These are phyloP conservation scores for Saccharomycopsis malanga DNA, from an alignment of 805 yeast genomes.

Conservation along the genomic window DNA sequence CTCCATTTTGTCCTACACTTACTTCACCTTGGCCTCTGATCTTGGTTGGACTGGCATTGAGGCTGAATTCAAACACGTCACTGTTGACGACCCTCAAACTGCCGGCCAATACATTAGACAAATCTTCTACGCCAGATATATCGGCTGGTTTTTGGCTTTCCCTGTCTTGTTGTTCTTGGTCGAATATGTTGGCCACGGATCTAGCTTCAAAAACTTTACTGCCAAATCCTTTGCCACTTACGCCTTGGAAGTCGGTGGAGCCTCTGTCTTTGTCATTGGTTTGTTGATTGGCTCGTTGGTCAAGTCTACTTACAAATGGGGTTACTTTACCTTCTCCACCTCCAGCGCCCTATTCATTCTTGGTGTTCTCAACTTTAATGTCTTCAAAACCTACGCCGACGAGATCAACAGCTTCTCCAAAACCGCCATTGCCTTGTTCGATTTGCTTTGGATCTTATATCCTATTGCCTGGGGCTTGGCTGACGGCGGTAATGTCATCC, in stretches of 20 bases:
- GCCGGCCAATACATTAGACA: constrained; percentile 37
- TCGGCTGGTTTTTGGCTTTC: constrained; percentile 53
- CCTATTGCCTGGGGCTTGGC: constrained; percentile 47
- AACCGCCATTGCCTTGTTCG: constrained; percentile 25
- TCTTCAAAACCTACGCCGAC: constrained; percentile 8
- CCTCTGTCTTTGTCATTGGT: constrained; percentile 44
- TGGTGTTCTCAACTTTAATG: constrained; percentile 14
- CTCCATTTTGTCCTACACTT: constrained; percentile 39
- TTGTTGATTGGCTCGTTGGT: constrained; percentile 52
- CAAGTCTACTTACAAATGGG: constrained; percentile 56
- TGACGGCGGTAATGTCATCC: constrained; percentile 59
- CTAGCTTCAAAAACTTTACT: constrained; percentile 26
- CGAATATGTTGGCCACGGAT: constrained; percentile 28
- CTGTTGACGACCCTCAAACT: constrained; percentile 25
- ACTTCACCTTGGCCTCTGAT: constrained; percentile 51
- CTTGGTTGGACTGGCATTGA: constrained; percentile 46
- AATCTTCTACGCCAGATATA: constrained; percentile 47
- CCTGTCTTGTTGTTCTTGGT: constrained; percentile 36
- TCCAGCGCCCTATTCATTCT: constrained; percentile 37
- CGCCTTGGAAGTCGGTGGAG: constrained; percentile 37
- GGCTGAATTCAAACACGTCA: constrained; percentile 44
- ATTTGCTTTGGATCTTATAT: constrained; percentile 42
- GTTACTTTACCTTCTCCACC: constrained; percentile 53
- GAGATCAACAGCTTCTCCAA: constrained; percentile 25
- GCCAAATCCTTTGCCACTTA: constrained; percentile 33